Base-by-base conservation (phyloP, 2,329 filamentous ascomycete species). In the Neoarthrinium moseri region DNA sequence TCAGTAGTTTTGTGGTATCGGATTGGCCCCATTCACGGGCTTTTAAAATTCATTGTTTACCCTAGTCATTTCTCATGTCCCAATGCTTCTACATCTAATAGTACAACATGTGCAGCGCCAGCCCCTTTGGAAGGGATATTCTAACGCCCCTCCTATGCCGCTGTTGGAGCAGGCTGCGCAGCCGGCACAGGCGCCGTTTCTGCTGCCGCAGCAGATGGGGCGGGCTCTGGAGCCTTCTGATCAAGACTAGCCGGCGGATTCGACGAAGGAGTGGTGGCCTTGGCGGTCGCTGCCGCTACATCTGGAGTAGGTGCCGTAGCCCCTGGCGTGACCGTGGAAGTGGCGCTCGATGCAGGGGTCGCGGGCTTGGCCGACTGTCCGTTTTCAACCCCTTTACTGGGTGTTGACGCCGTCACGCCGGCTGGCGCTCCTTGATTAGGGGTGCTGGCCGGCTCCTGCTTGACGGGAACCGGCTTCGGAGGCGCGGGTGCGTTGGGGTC, bases 401-500 rank as follows among this genome's bases (percentile, higher is more conserved):
- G 27, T 29, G 39, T 21, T 35, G 42, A 20, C 7, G 33, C 21
- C 8, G 42, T 10, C 12, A 26, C 15, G 8, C 4, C 22, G 21
- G 24, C 40, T 11, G 34, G 18, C 20, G 11, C 44, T 8, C 30
- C 43, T 20, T 51, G 42, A 15, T 49, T 46, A 7, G 17, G 12
- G 22, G 11, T 32, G 13, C 18, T 24, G 33, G 10, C 21, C 24
- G 49, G 32, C 36, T 26, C 36, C 35, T 55, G 47, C 3, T 43
- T 24, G 27, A 43, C n/a, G 18, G 49, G 44, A 4, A 23, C 29
- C 37, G 55, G 51, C 52, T 58, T 56, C 5, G 53, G 47, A 27
- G 60, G 60, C 10, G 51, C 54, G 5, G 61, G 62, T 5, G 62
- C 61, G 41, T 61, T 51, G 6, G 71, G 70, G 40, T 74, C 65